These are phyloP conservation scores for Choanephora cucurbitarum DNA, from an alignment of 371 early-diverging fungal genomes.

Conservation along the genomic window DNA sequence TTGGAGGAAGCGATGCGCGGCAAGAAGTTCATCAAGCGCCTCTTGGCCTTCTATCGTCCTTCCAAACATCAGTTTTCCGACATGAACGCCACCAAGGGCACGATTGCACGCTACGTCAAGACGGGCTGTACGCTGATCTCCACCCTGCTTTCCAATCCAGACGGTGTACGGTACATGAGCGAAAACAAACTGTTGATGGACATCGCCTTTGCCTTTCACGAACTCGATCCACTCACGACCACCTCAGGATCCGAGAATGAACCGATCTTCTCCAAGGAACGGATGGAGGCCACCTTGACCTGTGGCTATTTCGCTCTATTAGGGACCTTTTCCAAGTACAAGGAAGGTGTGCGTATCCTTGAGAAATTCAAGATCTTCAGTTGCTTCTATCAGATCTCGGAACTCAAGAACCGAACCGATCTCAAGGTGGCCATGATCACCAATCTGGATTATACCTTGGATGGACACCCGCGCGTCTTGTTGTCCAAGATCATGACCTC, in stretches of 20 bases:
- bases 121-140: constrained; percentile 69
- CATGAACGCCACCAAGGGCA: constrained; percentile 53
- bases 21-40: constrained; percentile 75
- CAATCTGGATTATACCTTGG: constrained; percentile 77
- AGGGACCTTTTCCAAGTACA: constrained; percentile 63
- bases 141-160: constrained; percentile 58
- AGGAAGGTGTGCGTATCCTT: constrained; percentile 69
- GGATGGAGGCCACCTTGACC: constrained; percentile 73
- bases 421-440: constrained; percentile 76
- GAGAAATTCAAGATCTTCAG: constrained; percentile 82
- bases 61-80: constrained; percentile 74
- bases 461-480: constrained; percentile 83
- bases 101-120: constrained; percentile 55
- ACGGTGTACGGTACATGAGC: constrained; percentile 68
- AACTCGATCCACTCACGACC: constrained; percentile 61
- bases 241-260: constrained; percentile 49
- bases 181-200: constrained; percentile 71
- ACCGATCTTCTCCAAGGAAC: constrained; percentile 76
- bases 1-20: constrained; percentile 79
- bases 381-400: constrained; percentile 79
- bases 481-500: constrained; percentile 85
- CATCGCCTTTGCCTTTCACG: constrained; percentile 70
- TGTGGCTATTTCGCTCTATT: constrained; percentile 82
- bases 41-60: constrained; percentile 79
- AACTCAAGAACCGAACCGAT: constrained; percentile 81